A percentile compares a stretch with the other conserved stretches of the same genome.
These are phyloP conservation scores for Phytopythium ostracodes DNA, from an alignment of 352 stramenopile species.

Conservation along the genomic window DNA sequence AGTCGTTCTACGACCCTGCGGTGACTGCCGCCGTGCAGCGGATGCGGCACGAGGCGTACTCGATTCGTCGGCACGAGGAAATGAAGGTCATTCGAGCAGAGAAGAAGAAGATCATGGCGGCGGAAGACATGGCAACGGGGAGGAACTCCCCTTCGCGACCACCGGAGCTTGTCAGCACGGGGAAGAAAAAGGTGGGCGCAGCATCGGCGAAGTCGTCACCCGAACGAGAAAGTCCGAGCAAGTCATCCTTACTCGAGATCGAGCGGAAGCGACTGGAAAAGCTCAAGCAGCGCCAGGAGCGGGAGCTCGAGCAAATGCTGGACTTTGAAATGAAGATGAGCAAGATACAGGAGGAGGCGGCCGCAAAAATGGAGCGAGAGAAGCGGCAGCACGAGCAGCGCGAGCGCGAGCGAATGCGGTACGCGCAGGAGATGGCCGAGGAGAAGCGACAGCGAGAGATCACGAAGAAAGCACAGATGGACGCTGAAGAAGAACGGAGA, in stretches of 20 bases:
- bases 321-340: constrained; percentile 91
- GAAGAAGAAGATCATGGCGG: constrained; percentile 66
- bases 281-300: constrained; percentile 67
- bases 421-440: constrained; percentile 64
- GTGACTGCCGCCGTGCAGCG: constrained; percentile 83
- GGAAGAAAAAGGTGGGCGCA: background rate
- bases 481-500: constrained; percentile 77
- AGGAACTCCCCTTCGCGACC: constrained; percentile 12
- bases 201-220: constrained; percentile 17
- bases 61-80: constrained; percentile 87
- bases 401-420: constrained; percentile 57
- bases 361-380: constrained; percentile 65
- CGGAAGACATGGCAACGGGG: constrained; percentile 25
- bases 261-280: constrained; percentile 74
- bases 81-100: constrained; percentile 85
- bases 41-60: constrained; percentile 92
- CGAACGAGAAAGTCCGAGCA: constrained; percentile 10
- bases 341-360: constrained; percentile 71
- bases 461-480: constrained; percentile 76
- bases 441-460: constrained; percentile 77
- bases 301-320: constrained; percentile 89
- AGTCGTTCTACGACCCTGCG: constrained; percentile 87
- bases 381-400: constrained; percentile 59
- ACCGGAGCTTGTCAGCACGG: background rate
- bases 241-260: constrained; percentile 53